phyloP scores from a whole-genome alignment of 768 basidiomycete species.

The Naganishia antarctica region DNA sequence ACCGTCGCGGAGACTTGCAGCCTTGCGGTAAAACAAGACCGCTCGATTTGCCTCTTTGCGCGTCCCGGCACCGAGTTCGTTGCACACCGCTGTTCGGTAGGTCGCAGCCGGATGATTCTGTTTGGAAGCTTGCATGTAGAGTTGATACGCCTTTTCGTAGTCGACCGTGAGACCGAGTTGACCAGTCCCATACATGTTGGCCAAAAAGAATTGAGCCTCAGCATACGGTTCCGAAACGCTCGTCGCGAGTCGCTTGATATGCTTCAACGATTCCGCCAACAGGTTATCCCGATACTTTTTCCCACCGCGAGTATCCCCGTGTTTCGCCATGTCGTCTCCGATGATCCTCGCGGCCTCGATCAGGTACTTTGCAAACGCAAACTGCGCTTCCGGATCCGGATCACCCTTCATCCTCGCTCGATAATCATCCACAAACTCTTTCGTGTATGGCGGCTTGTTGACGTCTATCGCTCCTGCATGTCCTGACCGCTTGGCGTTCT shows the following conservation, averaged over 20 bases:
- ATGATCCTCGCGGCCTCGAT: constrained; percentile 85
- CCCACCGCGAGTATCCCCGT: constrained; percentile 58
- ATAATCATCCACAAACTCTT: constrained; percentile 96
- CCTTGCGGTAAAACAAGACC: constrained; percentile 92
- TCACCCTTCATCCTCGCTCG: constrained; percentile 94
- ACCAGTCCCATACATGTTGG: constrained; percentile 93
- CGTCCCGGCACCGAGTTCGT: constrained; percentile 96
- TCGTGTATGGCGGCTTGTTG: constrained; percentile 67
- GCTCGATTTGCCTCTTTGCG: constrained; percentile 80
- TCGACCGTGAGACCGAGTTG: constrained; percentile 92
- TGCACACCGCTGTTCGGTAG: constrained; percentile 96
- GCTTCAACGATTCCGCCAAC: constrained; percentile 81
- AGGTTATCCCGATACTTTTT: constrained; percentile 86
- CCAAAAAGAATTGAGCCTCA: constrained; percentile 97
- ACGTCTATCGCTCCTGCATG: constrained; percentile 46
- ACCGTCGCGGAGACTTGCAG: constrained; percentile 91
- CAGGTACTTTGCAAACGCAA: constrained; percentile 95
- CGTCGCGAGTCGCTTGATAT: constrained; percentile 84
- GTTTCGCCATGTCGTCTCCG: constrained; percentile 57
- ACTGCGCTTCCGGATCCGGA: constrained; percentile 96
- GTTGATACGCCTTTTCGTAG: constrained; percentile 93
- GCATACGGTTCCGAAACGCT: constrained; percentile 66
- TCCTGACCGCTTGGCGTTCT: constrained; percentile 44
- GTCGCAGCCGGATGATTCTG: constrained; percentile 92
- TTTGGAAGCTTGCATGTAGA: constrained; percentile 94